Percentiles rank a stretch among this genome's conserved stretches.
phyloP scores from a whole-genome alignment of 1,284 basidiomycete species.

The Heterobasidion irregulare region DNA sequence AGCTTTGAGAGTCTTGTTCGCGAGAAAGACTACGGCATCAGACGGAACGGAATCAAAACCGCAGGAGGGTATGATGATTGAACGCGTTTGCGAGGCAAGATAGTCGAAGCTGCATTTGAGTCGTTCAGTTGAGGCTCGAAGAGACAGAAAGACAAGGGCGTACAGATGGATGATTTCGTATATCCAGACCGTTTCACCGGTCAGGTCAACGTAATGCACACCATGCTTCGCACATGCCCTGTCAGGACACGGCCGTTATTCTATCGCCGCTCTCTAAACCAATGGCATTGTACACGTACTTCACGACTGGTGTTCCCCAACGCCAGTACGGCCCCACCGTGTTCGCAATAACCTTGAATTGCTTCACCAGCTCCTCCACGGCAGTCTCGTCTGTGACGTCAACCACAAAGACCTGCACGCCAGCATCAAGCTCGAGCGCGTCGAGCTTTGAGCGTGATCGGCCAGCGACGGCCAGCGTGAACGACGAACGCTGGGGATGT shows the following conservation, averaged over 20 bases:
- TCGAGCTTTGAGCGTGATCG: constrained; percentile 50
- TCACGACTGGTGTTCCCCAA: constrained; percentile 58
- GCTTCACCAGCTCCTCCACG: constrained; percentile 45
- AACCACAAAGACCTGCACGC: constrained; percentile 36
- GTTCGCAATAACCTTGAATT: constrained; percentile 56
- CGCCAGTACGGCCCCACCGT: constrained; percentile 59
- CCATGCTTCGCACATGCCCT: constrained; percentile 45
- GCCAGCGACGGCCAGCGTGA: constrained; percentile 53
- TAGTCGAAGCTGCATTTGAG: constrained; percentile 45
- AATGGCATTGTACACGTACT: constrained; percentile 20
- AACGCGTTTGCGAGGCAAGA: constrained; percentile 51
- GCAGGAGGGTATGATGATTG: constrained; percentile 63
- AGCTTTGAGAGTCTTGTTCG: constrained; percentile 37
- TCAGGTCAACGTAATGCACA: constrained; percentile 59
- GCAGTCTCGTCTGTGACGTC: constrained; percentile 40
- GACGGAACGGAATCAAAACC: constrained; percentile 71
- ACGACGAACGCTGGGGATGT: constrained; percentile 52
- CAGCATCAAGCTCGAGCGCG: constrained; percentile 31
- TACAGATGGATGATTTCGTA: constrained; percentile 40
- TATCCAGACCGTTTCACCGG: constrained; percentile 48
- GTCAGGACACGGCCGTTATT: neutral
- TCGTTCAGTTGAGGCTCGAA: neutral
- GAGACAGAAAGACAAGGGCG: constrained; percentile 12
- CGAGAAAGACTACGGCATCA: constrained; percentile 54
- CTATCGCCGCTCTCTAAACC: neutral